Evolutionary conservation across 2,329 filamentous ascomycete species (phyloP), one percentile per base, ranked within the genome.

Genomic region (Colletotrichum tropicicola): DNA sequence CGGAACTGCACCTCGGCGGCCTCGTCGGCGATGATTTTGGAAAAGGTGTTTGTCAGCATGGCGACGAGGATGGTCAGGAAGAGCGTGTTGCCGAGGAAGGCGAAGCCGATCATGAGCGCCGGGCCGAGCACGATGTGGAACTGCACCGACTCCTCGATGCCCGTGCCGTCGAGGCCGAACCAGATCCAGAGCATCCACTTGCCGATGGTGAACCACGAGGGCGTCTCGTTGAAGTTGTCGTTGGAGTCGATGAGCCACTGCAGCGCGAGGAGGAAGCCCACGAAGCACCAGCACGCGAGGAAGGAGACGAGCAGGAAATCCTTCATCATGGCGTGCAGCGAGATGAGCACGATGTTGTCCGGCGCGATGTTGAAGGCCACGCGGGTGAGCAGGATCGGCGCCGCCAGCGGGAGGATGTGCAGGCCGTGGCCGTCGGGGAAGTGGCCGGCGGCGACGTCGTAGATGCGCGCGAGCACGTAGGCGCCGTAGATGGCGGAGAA

Each of bases 161-260:
- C 83, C 5, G 83, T 85, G 21, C 83, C 91, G 65, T 92, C 91
- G 1, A 93, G 85, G 1, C 91, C 91, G 70, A 93, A 93, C 91
- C 91, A 93, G 69, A 93, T 91, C 88, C 89, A 92, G 3, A 93
- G 82, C 84, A 93, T 91, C 91, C 91, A 93, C 75, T 92, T 92
- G 30, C 85, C 85, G 52, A 92, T 90, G 0, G 89, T 90, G 28
- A 77, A 73, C 79, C 79, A 82, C 37, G 71, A 73, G 2, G 77
- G 76, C 21, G 73, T 68, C 64, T 77, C 63, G 62, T 74, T 65
- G 15, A 67, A 68, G 28, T 69, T 74, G 35, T 62, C 62, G 49
- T 65, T 65, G 44, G 57, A 61, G 62, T 65, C 62, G 32, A 79
- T 72, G 7, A 93, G 85, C 90, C 91, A 92, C 66, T 87, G 84